Evolutionary conservation across 1,139 yeast species (phyloP).

Genomic region (Entelexis sorbosivorans): DNA sequence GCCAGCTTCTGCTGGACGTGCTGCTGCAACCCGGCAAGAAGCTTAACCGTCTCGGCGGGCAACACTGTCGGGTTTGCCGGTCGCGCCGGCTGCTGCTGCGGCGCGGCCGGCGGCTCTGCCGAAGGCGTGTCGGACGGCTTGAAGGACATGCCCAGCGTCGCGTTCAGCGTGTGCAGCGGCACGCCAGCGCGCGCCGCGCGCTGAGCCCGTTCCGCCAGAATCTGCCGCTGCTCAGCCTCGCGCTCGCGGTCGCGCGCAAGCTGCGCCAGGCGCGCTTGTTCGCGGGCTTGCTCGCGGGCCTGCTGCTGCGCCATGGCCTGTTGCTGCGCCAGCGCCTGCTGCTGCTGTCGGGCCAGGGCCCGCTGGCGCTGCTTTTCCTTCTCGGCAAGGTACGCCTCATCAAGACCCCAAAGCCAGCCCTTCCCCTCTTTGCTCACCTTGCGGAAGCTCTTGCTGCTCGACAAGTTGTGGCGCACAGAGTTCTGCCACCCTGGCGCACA

Average conservation of each 20-base stretch:
- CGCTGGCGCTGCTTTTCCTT: conserved; percentile 64
- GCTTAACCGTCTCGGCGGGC: conserved; percentile 31
- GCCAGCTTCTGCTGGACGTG: conserved; percentile 32
- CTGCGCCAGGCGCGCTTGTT: conserved; percentile 62
- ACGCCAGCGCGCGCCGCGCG: conserved; percentile 26
- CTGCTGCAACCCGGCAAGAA: conserved; percentile 29
- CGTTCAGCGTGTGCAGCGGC: conserved; percentile 24
- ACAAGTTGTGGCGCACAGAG: conserved; percentile 65
- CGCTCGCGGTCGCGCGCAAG: conserved; percentile 75
- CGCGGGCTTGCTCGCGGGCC: conserved; percentile 21
- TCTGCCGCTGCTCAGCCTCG: conserved; percentile 63
- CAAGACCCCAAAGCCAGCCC: conserved; percentile 90
- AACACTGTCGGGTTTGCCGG: conserved; percentile 19
- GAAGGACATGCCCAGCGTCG: conserved; percentile 10
- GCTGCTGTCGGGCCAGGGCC: conserved; percentile 27
- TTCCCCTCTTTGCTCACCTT: conserved; percentile 68
- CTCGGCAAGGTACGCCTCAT: conserved; percentile 71
- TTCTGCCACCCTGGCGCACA: conserved; percentile 98
- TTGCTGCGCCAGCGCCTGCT: conserved; percentile 26
- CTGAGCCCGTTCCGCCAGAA: conserved; percentile 39
- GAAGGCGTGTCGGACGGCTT: not conserved
- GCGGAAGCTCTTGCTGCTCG: conserved; percentile 72
- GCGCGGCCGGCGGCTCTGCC: not conserved
- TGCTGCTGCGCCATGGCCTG: conserved; percentile 22
- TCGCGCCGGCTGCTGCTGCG: not conserved